Evolutionary conservation across 495 filamentous ascomycete genomes (phyloP).

Genomic region (Chaetomium cochliodes): DNA sequence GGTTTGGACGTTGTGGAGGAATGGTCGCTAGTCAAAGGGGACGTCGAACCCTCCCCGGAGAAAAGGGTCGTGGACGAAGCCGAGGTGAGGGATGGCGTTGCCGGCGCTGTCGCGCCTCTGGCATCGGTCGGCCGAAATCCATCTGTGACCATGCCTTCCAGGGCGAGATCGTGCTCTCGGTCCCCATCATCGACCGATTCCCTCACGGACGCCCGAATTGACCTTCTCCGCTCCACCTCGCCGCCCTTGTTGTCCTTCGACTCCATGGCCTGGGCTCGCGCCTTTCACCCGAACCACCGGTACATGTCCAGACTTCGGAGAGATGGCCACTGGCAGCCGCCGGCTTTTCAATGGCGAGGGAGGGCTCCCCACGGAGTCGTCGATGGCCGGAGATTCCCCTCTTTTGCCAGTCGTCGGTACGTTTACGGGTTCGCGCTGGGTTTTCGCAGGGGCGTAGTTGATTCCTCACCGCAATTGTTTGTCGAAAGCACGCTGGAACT

Average conservation of each 20-base stretch:
- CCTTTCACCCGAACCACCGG: constrained; percentile 9
- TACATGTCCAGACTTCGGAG: neutral
- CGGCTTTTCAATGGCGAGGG: constrained; percentile 30
- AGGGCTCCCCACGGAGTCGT: constrained; percentile 29
- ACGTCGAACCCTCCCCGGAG: constrained; percentile 9
- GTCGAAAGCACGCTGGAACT: neutral
- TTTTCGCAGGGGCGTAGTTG: neutral
- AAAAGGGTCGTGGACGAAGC: constrained; percentile 16
- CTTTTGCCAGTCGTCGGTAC: neutral
- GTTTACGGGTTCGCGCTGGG: neutral
- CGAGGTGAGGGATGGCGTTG: constrained; percentile 28
- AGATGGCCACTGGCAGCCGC: constrained; percentile 30
- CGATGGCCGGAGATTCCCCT: constrained; percentile 15
- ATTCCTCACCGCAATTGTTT: neutral
- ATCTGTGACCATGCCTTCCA: constrained; percentile 33
- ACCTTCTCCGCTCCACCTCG: constrained; percentile 39
- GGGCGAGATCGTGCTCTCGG: constrained; percentile 27
- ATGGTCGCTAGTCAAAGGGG: constrained; percentile 22
- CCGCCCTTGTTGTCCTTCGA: constrained; percentile 34
- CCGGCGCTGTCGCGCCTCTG: neutral
- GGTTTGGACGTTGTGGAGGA: constrained; percentile 52
- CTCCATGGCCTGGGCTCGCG: constrained; percentile 36
- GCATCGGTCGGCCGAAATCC: constrained; percentile 32
- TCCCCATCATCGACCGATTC: constrained; percentile 30
- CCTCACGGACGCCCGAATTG: constrained; percentile 38